Base-by-base conservation (phyloP, 768 basidiomycete species). In the Hygrophoropsis aurantiaca region DNA sequence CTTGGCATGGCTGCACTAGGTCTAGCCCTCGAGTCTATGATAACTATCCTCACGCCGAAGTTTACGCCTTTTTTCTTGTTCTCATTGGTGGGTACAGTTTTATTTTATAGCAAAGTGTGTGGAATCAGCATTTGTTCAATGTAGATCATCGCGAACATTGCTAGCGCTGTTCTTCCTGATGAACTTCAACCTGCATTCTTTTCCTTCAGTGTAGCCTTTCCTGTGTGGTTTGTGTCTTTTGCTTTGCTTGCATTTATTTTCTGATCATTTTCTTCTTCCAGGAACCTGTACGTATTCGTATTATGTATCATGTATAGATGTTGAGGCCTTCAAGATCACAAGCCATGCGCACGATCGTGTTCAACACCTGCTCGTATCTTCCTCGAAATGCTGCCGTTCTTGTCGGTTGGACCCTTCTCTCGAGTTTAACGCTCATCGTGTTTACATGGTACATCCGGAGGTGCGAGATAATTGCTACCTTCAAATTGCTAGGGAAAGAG, bases 41-140 rank as follows among this genome's bases (percentile, higher is more conserved):
- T 63, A 34, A 68, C 66, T 15, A 21, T 71, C 18, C 43, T 67
- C 35, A 69, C 67, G 15, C 52, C 58, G 11, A 63, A 63, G 26
- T 65, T 64, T 37, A 48, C 58, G 20, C 65, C 66, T 1, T 61
- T 62, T 50, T 69, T 69, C 60, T 57, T 68, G 36, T 59, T 69
- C 40, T 40, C 53, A 7, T 49, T 67, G 56, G 65, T 69, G 27
- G 42, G 66, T 47, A 19, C 16, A 4, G 20, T 11, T 19, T 13
- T 16, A 23, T 30, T 30, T 30, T 30, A 30, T 6, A 6, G 27
- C 13, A 7, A 6, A 6, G 13, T 30, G 27, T 30, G 27, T 30
- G 27, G 13, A 13, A 30, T 7, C 7, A 30, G 27, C 27, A 30
- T 6, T 30, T 13, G 7, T 15, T 38, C 11, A 21, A 2, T 38